Evolutionary conservation across 1,139 yeast genomes (phyloP).

Genomic region (Taphrina confusa): DNA sequence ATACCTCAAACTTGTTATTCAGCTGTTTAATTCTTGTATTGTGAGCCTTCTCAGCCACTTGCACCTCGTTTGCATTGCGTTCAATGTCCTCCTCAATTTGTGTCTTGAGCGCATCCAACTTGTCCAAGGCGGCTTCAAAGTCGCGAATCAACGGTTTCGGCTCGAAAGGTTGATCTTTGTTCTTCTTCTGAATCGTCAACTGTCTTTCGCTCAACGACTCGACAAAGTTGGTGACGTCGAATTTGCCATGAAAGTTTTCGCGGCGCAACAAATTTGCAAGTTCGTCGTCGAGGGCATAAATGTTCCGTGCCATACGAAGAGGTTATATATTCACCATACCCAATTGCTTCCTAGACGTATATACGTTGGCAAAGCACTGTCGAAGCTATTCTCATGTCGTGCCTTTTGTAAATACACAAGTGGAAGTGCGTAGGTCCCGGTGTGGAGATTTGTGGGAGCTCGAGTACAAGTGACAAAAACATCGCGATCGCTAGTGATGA

Average conservation of each 20-base stretch:
- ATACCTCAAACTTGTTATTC: conserved; percentile 35
- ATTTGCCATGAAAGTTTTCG: conserved; percentile 31
- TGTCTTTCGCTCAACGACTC: conserved; percentile 26
- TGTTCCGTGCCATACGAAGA: not conserved
- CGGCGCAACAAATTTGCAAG: conserved; percentile 15
- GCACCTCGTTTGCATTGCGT: conserved; percentile 28
- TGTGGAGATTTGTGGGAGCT: not conserved
- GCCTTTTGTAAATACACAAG: too few species aligned
- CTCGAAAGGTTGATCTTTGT: conserved; percentile 51
- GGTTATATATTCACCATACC: too few species aligned
- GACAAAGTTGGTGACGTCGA: conserved; percentile 18
- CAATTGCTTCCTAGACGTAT: too few species aligned
- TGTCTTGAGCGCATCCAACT: conserved; percentile 33
- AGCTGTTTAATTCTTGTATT: conserved; percentile 23
- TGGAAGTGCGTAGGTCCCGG: not conserved
- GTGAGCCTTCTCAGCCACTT: conserved; percentile 40
- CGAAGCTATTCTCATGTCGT: too few species aligned
- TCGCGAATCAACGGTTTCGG: conserved; percentile 95
- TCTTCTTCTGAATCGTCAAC: conserved; percentile 12
- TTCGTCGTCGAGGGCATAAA: conserved; percentile 11
- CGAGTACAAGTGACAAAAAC: too few species aligned
- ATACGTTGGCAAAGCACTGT: too few species aligned
- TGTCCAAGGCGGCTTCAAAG: conserved; percentile 75
- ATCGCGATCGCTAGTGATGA: too few species aligned
- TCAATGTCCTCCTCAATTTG: conserved; percentile 24